Percentiles rank a stretch among this genome's conserved stretches.
Evolutionary conservation across 495 filamentous ascomycete genomes (phyloP).

Genomic region (Hypoxylon subgilvum): DNA sequence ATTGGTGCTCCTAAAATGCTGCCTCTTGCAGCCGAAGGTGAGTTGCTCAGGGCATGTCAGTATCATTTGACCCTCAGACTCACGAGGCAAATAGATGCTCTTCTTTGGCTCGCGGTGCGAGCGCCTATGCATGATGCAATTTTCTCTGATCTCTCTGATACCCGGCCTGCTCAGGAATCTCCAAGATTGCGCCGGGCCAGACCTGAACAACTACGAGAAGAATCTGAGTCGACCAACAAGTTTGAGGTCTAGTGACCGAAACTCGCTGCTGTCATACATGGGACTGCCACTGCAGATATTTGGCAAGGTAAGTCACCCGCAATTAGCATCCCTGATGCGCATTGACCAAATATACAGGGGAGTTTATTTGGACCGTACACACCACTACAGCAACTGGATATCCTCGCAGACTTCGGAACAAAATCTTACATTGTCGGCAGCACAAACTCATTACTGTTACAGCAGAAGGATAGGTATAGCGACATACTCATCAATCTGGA

Average conservation of each 20-base stretch:
- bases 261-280: conserved; percentile 90
- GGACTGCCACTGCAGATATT: conserved; percentile 94
- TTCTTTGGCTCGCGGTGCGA: conserved; percentile 97
- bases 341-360: conserved; percentile 59
- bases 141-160: conserved; percentile 91
- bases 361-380: conserved; percentile 97
- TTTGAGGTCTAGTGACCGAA: conserved; percentile 87
- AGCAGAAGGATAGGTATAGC: conserved; percentile 96
- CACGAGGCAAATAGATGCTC: conserved; percentile 74
- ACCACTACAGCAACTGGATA: conserved; percentile 91
- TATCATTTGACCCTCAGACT: neutral
- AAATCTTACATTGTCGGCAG: conserved; percentile 98
- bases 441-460: conserved; percentile 90
- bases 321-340: neutral
- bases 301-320: conserved; percentile 69
- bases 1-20: conserved; percentile 89
- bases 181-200: conserved; percentile 90
- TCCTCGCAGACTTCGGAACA: conserved; percentile 90
- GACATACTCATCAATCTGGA: conserved; percentile 97
- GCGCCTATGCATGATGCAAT: conserved; percentile 95
- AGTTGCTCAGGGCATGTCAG: conserved; percentile 6
- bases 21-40: conserved; percentile 93
- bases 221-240: conserved; percentile 79
- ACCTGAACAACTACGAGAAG: conserved; percentile 81
- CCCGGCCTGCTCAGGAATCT: conserved; percentile 85